phyloP scores from a whole-genome alignment of 108 stramenopile genomes.

The Cyclotella cryptica region DNA sequence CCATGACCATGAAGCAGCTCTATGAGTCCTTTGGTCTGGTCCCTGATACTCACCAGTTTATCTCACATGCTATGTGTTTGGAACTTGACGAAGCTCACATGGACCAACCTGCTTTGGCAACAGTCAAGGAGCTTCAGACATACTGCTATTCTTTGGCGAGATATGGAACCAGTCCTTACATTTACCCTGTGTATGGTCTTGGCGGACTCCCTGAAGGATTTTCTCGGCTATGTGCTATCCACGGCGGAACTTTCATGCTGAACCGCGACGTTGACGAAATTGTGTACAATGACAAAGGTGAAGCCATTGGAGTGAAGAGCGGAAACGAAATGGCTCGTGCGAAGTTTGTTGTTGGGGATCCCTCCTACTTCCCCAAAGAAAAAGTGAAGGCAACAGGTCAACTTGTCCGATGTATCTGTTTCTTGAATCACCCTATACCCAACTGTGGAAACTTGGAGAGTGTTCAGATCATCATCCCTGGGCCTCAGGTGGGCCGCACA shows the following conservation, averaged over 20 bases:
- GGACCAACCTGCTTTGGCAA: conserved; percentile 88
- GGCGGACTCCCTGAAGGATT: conserved; percentile 99
- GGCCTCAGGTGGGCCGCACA: conserved; percentile 92
- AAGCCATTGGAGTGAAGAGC: conserved; percentile 91
- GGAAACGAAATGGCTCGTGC: conserved; percentile 96
- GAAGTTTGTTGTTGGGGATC: conserved; percentile 96
- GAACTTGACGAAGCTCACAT: conserved; percentile 94
- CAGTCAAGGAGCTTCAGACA: conserved; percentile 91
- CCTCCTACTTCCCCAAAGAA: conserved; percentile 93
- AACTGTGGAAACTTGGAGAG: conserved; percentile 91
- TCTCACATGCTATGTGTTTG: conserved; percentile 99
- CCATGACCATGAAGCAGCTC: conserved; percentile 95
- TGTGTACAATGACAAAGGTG: conserved; percentile 84
- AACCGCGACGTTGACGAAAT: conserved; percentile 98
- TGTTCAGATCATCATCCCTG: conserved; percentile 98
- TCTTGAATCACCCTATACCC: conserved; percentile 96
- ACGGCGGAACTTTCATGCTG: conserved; percentile 99
- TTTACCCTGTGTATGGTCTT: conserved; percentile 99
- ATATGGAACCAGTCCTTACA: conserved; percentile 97
- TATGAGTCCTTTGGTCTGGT: conserved; percentile 94
- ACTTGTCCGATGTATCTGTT: conserved; percentile 97
- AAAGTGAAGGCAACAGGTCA: conserved; percentile 83
- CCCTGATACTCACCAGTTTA: conserved; percentile 97
- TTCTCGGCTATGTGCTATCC: conserved; percentile 97
- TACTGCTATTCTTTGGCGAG: conserved; percentile 94